Percentiles rank a stretch among this genome's conserved stretches.
Evolutionary conservation across 192 early-diverging fungal species (phyloP).

Genomic region (Chytriomyces hyalinus): DNA sequence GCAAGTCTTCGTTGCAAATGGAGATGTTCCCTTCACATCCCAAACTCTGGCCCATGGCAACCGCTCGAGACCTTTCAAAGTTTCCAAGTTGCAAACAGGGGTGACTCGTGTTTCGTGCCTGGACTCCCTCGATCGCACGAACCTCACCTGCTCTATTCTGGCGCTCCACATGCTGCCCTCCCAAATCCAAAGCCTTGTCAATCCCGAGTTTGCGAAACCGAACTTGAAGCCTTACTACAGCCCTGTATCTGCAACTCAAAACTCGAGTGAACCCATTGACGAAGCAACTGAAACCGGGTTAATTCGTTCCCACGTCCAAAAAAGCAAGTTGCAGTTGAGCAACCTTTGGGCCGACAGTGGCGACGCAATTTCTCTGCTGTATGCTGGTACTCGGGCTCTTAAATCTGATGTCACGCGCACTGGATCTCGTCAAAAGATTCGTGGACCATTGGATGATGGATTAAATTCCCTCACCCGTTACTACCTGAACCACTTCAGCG

Average conservation of each 20-base stretch:
- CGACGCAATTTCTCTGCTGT: constrained; percentile 58
- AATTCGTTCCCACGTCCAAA: background rate
- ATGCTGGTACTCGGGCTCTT: constrained; percentile 62
- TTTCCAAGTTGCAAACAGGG: constrained; percentile 52
- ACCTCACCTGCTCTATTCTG: constrained; percentile 58
- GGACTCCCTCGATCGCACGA: constrained; percentile 63
- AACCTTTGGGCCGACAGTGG: constrained; percentile 64
- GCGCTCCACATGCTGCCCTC: constrained; percentile 54
- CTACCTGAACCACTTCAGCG: constrained; percentile 62
- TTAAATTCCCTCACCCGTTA: constrained; percentile 61
- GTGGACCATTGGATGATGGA: constrained; percentile 53
- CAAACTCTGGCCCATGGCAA: background rate
- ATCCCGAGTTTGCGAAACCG: constrained; percentile 18
- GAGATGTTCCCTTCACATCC: constrained; percentile 45
- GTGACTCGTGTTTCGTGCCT: constrained; percentile 56
- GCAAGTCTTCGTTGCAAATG: constrained; percentile 56
- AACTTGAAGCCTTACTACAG: constrained; percentile 23
- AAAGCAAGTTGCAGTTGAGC: constrained; percentile 22
- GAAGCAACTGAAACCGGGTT: background rate
- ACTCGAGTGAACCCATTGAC: constrained; percentile 36
- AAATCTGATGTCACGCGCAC: constrained; percentile 52
- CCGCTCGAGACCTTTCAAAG: constrained; percentile 17
- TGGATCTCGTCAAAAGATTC: constrained; percentile 47
- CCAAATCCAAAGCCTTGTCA: constrained; percentile 50
- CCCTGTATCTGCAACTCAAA: constrained; percentile 41